Base-by-base conservation (phyloP, 179 eudicot genomes). In the Nepenthes alata region DNA sequence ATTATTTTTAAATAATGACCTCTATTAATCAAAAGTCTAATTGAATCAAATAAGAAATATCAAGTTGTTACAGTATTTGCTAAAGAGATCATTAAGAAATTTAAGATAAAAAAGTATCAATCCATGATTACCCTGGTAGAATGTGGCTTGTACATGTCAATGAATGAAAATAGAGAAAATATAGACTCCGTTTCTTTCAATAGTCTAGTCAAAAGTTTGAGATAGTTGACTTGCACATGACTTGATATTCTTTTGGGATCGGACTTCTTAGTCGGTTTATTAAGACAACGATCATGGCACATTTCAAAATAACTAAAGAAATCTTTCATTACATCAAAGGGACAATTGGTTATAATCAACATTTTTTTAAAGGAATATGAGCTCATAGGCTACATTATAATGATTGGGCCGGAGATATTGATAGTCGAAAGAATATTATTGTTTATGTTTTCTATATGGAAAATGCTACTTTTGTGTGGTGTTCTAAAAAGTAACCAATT, bases 331-430 rank as follows among this genome's bases (percentile, higher is more conserved):
- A 16, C 0, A 2, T 61, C 39, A 61, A 48, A 48, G 65, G 56
- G 16, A 61, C 44, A 16, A 2, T 25, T 16, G 44, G 49, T 47
- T 50, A 47, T 48, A 48, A 9, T 49, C 7, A 48, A 51, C 11
- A 2, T 6, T 7, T 9, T 2, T 10, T 62, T 54, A 0, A 11
- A n/a, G 6, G 14, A 51, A 51, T 62, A 51, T 25, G 36, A 62
- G 35, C 55, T 62, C 11, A 3, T 16, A 12, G 55, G 41, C 34
- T 53, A 37, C 12, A 12, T 50, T 45, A 41, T 41, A 52, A 57
- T 52, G 45, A 62, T 53, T 35, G 66, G 66, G 58, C 48, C 6
- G 49, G 50, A 2, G 58, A 63, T 63, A 53, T 52, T 36, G 35
- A 63, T 36, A 25, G 36, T 63, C 58, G 8, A 11, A 53, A 63